Evolutionary conservation across 306 rosid species (phyloP), one percentile per base, ranked within the genome.

Genomic region (Cucumis hystrix): DNA sequence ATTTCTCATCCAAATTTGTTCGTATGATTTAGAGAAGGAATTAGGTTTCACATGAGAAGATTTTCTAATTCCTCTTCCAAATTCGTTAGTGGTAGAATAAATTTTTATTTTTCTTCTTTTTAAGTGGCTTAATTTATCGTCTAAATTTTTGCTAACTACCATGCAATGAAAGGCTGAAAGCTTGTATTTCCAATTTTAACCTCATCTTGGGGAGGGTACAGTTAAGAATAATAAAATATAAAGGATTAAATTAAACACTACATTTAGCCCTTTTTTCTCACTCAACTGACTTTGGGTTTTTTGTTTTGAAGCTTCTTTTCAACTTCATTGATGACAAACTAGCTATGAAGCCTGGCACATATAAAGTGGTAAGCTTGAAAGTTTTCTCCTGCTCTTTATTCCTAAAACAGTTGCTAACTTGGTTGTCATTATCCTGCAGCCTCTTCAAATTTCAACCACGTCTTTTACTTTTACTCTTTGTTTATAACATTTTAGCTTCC

Each of bases 351-450:
- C 82, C 91, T 66, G 88, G 88, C 61, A 85, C 92, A 67, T 89
- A 93, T 76, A 89, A 83, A 87, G 81, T 91, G 86, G 98, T 93
- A 85, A 88, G 90, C 82, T 52, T 18, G 76, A 75, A 37, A 7
- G 9, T 25, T 71, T n/a, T 23, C 58, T 70, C 75, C 59, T 71
- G 41, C 76, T 33, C 23, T 47, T 71, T 20, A 4, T 49, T 71
- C 18, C 11, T 20, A 21, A 15, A 25, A 71, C 41, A 21, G 41
- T 20, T 70, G 39, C 59, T 47, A 13, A 47, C 76, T 49, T 14
- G 59, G 45, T 25, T 25, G 59, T 8, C 40, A 47, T 45, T 7
- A 43, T 20, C 11, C 33, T 41, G 55, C 33, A 41, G 8, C 30
- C 35, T 20, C 21, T 65, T 21, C 51, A 56, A 45, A 10, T 68